Percentiles rank a stretch among this genome's conserved stretches.
phyloP scores from a whole-genome alignment of 2,329 filamentous ascomycete species.

The Epichloe scottii region DNA sequence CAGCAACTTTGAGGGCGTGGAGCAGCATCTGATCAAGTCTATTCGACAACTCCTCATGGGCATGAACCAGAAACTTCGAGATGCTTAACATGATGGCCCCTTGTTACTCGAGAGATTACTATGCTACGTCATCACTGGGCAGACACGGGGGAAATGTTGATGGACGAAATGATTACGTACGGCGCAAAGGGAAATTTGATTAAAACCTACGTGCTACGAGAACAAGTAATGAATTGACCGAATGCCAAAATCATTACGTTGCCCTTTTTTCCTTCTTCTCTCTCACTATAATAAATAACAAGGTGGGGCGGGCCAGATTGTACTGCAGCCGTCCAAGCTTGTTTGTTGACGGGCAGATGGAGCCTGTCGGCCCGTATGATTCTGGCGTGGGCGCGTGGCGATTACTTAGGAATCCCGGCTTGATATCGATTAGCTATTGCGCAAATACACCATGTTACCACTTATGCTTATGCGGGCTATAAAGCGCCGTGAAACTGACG shows the following conservation, averaged over 20 bases:
- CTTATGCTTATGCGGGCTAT: no score
- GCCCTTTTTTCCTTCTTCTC: no score
- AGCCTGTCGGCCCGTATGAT: background rate
- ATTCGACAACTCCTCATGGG: conserved; percentile 26
- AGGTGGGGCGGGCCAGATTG: no score
- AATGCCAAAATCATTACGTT: background rate
- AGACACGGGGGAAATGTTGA: background rate
- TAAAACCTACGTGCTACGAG: background rate
- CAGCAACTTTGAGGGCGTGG: conserved; percentile 26
- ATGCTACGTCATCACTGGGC: no score
- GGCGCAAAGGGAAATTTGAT: background rate
- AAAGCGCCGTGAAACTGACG: no score
- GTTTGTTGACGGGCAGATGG: background rate
- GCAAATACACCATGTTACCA: no score
- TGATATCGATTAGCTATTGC: no score
- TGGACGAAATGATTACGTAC: background rate
- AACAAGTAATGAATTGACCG: background rate
- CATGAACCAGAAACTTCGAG: conserved; percentile 26
- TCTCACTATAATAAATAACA: no score
- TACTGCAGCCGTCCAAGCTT: no score
- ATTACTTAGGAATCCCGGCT: background rate
- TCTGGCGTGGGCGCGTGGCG: background rate
- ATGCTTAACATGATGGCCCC: background rate
- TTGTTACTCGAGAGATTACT: no score
- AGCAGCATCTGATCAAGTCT: conserved; percentile 29